These are phyloP conservation scores for Cucumis cinereus DNA, from an alignment of 306 rosid species.

Conservation along the genomic window DNA sequence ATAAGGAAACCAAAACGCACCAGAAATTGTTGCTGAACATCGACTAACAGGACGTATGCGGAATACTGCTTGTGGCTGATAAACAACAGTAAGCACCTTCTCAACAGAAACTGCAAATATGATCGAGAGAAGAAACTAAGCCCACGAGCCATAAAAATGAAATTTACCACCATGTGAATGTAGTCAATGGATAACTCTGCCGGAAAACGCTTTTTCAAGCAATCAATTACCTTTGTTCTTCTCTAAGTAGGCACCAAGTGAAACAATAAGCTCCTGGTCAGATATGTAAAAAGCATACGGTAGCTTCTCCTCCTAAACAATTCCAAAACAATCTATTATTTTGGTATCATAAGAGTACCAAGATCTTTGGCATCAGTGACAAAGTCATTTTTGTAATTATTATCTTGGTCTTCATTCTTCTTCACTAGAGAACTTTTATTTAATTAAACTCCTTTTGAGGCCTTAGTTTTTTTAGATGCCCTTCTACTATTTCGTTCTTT, in stretches of 20 bases:
- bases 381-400: too few relatives aligned
- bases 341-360: background rate
- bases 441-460: too few relatives aligned
- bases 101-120: slow-evolving; percentile 71
- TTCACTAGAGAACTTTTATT: too few relatives aligned
- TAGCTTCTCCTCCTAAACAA: slow-evolving; percentile 70
- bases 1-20: slow-evolving; percentile 18
- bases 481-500: too few relatives aligned
- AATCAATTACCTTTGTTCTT: slow-evolving; percentile 55
- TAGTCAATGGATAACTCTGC: background rate
- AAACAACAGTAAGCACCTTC: slow-evolving; percentile 79
- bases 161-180: background rate
- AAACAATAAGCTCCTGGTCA: slow-evolving; percentile 64
- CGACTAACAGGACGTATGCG: slow-evolving; percentile 75
- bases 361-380: background rate
- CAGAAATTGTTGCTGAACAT: slow-evolving; percentile 90
- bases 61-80: slow-evolving; percentile 91
- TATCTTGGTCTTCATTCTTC: too few relatives aligned
- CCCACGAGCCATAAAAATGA: background rate
- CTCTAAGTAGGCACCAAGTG: slow-evolving; percentile 65
- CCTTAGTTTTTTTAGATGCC: too few relatives aligned
- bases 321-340: background rate
- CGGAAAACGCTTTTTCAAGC: background rate
- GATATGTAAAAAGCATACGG: slow-evolving; percentile 77
- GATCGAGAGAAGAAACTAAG: slow-evolving; percentile 2